Evolutionary conservation across 139 green algal species (phyloP), one percentile per base, ranked within the genome.

Genomic region (Diplosphaera chodatii): DNA sequence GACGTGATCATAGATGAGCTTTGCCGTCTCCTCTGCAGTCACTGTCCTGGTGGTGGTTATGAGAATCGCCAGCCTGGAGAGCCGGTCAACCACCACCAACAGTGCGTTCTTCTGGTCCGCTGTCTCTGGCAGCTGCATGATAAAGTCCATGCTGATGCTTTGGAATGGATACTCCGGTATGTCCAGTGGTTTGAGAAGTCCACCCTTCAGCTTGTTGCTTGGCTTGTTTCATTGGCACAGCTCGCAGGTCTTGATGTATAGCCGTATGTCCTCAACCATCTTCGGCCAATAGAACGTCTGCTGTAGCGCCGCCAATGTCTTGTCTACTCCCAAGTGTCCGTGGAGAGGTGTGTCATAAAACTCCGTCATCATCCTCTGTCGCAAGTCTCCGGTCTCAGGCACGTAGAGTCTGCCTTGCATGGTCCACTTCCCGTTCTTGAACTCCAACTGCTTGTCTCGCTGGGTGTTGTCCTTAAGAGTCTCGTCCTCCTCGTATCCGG

Each of bases 141-240:
- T 75, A 22, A 81, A 55, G 56, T 84, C 78, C 40, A 71, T 74
- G 13, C 55, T 64, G 2, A 80, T 34, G 40, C 21, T 31, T 34
- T 80, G 69, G 74, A 74, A 84, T 25, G 30, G 13, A 30, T 37
- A 6, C 23, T 55, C 55, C 22, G 74, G 79, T 10, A 77, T 67
- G 10, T 71, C 48, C 16, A 84, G n/a, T 2, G 74, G 71, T 29
- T 76, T 72, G 16, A 85, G 32, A 1, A 72, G 18, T n/a, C 37
- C 37, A 20, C 21, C 77, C 71, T 21, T 21, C 6, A 10, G 20
- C 16, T 21, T 62, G 64, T 28, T 33, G 25, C 20, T 71, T 79
- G 59, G 0, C 33, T 86, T 86, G 67, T 70, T 74, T 21, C 59
- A 37, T 55, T 83, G 81, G 63, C 81, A 86, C 0, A 4, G n/a